Evolutionary conservation across 1,284 basidiomycete species (phyloP), one percentile per base, ranked within the genome.

Genomic region (Leccinum ambiguum): DNA sequence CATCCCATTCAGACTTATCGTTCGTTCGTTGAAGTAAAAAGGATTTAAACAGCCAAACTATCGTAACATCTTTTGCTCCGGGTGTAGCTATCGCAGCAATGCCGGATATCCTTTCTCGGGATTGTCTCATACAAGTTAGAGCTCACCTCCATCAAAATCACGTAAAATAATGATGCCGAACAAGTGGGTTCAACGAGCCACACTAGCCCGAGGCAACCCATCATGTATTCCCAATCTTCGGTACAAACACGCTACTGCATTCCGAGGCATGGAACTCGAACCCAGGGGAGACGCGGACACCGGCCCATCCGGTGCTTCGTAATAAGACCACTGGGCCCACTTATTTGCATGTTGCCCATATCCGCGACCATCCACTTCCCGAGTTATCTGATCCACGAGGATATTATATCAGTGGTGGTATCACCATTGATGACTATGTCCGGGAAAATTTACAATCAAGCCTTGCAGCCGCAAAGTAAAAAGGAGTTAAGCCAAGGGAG

Each of bases 381-480:
- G 65, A 62, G 13, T 70, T 70, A 72, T 72, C 72, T 74, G 71
- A 71, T 79, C 76, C 66, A 77, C 66, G 66, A 75, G 70, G 62
- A 50, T 16, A 18, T 48, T 7, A 65, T 69, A 63, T 75, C 69
- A 58, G 63, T 66, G 61, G 61, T 65, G 50, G 18, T 50, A 6
- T 70, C 70, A 36, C 60, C 63, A 45, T 66, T 61, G 62, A 75
- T 65, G 64, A 68, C 69, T 33, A 65, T 71, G 4, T 67, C 68
- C 69, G 61, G 74, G 69, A 59, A 67, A 73, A 63, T 67, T 72
- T 68, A 67, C 59, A 69, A 79, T 74, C 61, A 64, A 66, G 57
- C 67, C 62, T 70, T 62, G 64, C 69, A 41, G 69, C 66, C 6
- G 48, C 10, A 50, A 18, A 65, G 50, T 64, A 58, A 43, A 65